Evolutionary conservation across 2,329 filamentous ascomycete genomes (phyloP).

Genomic region (Verticillium zaregamsianum): DNA sequence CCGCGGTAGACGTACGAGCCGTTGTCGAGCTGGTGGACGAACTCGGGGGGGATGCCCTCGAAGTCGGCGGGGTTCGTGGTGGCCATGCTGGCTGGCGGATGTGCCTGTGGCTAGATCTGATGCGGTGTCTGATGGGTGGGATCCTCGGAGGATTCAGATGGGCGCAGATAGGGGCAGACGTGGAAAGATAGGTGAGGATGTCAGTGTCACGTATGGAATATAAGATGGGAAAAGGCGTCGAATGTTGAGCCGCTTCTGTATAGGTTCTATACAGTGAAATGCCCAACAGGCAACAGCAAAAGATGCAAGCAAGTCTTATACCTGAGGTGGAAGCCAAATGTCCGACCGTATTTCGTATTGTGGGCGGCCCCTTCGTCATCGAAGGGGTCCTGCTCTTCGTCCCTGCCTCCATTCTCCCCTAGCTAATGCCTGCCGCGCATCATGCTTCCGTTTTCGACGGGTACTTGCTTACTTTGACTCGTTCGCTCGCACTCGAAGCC

Average conservation of each 20-base stretch:
- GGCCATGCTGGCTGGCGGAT: background rate
- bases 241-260: no score
- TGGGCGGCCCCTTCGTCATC: background rate
- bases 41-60: background rate
- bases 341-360: background rate
- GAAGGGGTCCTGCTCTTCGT: background rate
- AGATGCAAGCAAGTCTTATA: background rate
- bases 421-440: background rate
- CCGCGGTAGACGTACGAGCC: conserved; percentile 16
- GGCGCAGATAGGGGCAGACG: no score
- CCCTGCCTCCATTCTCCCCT: background rate
- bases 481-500: background rate
- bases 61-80: background rate
- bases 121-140: no score
- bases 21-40: conserved; percentile 12
- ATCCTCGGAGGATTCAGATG: no score
- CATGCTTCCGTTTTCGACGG: background rate
- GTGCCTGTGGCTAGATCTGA: background rate
- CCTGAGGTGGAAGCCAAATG: background rate
- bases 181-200: no score
- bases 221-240: no score
- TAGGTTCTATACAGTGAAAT: no score
- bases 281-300: background rate
- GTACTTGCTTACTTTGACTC: background rate
- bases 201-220: no score